A percentile compares a stretch with the other conserved stretches of the same genome.
phyloP scores from a whole-genome alignment of 305 asterid species.

The Ilex paraguariensis region DNA sequence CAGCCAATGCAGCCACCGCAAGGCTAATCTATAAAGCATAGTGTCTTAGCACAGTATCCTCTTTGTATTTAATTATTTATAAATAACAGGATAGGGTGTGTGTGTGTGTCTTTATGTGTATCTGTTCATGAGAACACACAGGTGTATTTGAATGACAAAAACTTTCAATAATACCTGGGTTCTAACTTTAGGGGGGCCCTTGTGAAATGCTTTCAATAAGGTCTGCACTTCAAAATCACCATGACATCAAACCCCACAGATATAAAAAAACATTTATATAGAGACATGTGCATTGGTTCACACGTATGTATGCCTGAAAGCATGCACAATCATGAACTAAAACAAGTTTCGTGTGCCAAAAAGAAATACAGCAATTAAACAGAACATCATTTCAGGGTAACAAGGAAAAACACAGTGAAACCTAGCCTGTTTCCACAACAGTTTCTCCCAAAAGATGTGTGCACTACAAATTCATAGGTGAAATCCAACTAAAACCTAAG shows the following conservation, averaged over 20 bases:
- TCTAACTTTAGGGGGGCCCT: slow-evolving; percentile 93
- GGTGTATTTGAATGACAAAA: background rate
- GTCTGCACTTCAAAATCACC: slow-evolving; percentile 53
- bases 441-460: no score
- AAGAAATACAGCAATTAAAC: background rate
- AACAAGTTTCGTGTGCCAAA: background rate
- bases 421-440: no score
- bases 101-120: background rate
- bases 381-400: no score
- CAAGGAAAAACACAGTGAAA: no score
- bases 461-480: no score
- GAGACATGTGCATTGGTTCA: slow-evolving; percentile 9
- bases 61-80: background rate
- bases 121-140: no score
- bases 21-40: slow-evolving; percentile 82
- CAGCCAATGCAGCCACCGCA: slow-evolving; percentile 99
- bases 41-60: slow-evolving; percentile 35
- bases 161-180: slow-evolving; percentile 68
- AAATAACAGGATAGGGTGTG: background rate
- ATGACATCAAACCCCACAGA: slow-evolving; percentile 16
- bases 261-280: slow-evolving; percentile 8
- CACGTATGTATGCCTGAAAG: slow-evolving; percentile 4
- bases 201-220: slow-evolving; percentile 85
- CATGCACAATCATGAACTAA: background rate
- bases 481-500: no score